Evolutionary conservation across 2,329 filamentous ascomycete species (phyloP).

Genomic region (Penicillium hordei): DNA sequence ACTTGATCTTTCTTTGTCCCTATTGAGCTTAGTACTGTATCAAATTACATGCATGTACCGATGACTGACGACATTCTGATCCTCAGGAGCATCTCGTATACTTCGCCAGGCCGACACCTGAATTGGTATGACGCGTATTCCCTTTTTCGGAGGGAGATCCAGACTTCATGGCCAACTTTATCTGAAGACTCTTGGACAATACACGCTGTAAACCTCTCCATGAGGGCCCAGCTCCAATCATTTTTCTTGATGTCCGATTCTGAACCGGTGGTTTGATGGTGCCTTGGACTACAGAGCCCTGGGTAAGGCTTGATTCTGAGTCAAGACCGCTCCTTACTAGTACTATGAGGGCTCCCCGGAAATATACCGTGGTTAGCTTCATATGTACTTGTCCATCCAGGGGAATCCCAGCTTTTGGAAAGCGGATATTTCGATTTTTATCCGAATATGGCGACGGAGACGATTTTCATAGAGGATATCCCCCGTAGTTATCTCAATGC

Average conservation of each 20-base stretch:
- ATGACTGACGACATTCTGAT: conserved; percentile 5
- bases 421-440: not conserved
- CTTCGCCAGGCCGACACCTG: not conserved
- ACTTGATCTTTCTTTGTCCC: not conserved
- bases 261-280: not conserved
- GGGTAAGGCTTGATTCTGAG: not conserved
- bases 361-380: not conserved
- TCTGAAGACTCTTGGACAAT: not conserved
- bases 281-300: not conserved
- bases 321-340: not conserved
- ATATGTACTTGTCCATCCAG: not conserved
- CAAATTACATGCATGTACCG: not conserved
- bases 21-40: not conserved
- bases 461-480: not conserved
- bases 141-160: not conserved
- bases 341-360: not conserved
- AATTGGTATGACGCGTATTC: not conserved
- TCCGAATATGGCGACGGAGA: not conserved
- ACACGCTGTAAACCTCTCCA: not conserved
- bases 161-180: not conserved
- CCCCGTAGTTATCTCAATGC: not conserved
- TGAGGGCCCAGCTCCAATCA: not conserved
- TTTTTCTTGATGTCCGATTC: not conserved
- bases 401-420: too few relatives aligned
- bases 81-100: not conserved